A percentile compares a stretch with the other conserved stretches of the same genome.
phyloP scores from a whole-genome alignment of 306 rosid species.

The apple (Malus domestica) region DNA sequence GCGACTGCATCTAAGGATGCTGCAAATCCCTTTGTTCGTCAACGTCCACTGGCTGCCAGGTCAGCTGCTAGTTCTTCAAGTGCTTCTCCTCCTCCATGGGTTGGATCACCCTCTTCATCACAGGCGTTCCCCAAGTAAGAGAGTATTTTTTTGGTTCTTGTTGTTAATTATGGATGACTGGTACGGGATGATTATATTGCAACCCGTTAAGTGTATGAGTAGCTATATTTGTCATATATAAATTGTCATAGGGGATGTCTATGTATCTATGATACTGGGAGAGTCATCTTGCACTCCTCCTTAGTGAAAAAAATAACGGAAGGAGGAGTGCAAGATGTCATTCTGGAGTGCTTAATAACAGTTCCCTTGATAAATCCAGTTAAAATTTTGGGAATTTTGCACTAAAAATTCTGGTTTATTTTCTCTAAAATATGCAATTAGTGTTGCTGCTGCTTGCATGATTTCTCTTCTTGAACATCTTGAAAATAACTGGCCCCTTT shows the following conservation, averaged over 20 bases:
- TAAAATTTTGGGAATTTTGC: background rate
- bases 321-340: too few species aligned
- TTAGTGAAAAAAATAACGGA: too few species aligned
- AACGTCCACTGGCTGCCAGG: constrained; percentile 79
- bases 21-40: constrained; percentile 90
- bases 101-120: constrained; percentile 56
- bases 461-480: background rate
- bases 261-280: background rate
- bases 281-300: too few species aligned
- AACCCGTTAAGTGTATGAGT: background rate
- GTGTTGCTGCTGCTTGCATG: background rate
- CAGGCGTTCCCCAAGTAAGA: constrained; percentile 59
- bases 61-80: constrained; percentile 63
- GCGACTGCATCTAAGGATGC: constrained; percentile 67
- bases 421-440: background rate
- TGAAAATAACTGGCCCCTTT: background rate
- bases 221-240: background rate
- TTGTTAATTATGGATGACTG: background rate
- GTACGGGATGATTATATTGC: background rate
- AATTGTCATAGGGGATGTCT: background rate
- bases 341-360: too few species aligned
- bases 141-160: constrained; percentile 1
- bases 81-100: constrained; percentile 89
- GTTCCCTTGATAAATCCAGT: background rate
- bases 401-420: background rate